A percentile compares a stretch with the other conserved stretches of the same genome.
These are phyloP conservation scores for Rhizophagus prolifer DNA, from an alignment of 192 early-diverging fungal genomes.

Conservation along the genomic window DNA sequence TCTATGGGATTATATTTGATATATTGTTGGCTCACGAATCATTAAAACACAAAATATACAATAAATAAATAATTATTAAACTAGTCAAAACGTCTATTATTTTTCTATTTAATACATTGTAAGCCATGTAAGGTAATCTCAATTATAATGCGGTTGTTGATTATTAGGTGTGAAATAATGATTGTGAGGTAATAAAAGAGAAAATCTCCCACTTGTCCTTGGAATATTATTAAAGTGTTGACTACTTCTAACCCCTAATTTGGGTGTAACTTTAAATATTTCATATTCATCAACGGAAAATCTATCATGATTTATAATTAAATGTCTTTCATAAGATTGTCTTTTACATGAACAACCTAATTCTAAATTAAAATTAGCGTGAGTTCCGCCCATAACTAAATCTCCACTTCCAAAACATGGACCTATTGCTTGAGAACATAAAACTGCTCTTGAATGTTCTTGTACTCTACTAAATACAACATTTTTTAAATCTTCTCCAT, in stretches of 20 bases:
- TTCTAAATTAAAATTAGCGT: slow-evolving; percentile 14
- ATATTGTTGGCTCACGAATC: too few species aligned
- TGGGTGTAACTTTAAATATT: slow-evolving; percentile 12
- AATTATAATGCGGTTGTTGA: neutral
- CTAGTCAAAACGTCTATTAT: too few species aligned
- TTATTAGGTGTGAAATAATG: neutral
- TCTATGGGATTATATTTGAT: too few species aligned
- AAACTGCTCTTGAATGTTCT: slow-evolving; percentile 9
- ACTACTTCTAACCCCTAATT: neutral
- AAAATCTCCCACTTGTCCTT: neutral
- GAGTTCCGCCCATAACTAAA: slow-evolving; percentile 25
- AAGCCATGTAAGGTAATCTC: too few species aligned
- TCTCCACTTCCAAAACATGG: slow-evolving; percentile 28
- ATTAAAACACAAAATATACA: too few species aligned
- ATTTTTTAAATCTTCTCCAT: slow-evolving; percentile 9
- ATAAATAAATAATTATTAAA: too few species aligned
- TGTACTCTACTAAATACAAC: neutral
- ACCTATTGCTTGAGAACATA: slow-evolving; percentile 19
- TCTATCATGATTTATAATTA: slow-evolving; percentile 12
- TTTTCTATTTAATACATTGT: neutral
- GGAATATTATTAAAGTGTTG: neutral
- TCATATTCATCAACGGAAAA: slow-evolving; percentile 26
- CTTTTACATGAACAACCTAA: slow-evolving; percentile 20
- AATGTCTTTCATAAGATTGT: slow-evolving; percentile 21
- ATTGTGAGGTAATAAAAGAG: slow-evolving; percentile 11